Evolutionary conservation across 352 stramenopile genomes (phyloP), one percentile per base, ranked within the genome.

Genomic region (Phytophthora fragariaefolia): DNA sequence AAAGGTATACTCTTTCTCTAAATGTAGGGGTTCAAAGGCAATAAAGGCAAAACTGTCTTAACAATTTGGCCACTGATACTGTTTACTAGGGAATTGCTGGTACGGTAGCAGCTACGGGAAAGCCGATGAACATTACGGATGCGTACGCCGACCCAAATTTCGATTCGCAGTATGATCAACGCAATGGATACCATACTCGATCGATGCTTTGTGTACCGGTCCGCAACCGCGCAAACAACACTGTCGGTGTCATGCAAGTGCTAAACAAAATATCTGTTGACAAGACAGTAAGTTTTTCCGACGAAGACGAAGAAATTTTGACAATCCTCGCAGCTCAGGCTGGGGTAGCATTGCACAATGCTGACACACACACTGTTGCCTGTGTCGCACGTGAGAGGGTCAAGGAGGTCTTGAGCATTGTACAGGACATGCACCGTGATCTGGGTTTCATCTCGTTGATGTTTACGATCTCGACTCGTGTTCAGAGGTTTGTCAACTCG

Each of bases 71-170:
- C 17, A 4, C 48, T 42, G 32, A 30, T 57, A 32, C 32, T 54
- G 24, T 42, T 34, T 34, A 42, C 22, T 61, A 96, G 78, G 94
- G 94, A 13, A 92, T 98, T 47, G 91, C 92, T 23, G 95, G 95
- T 5, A 91, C 80, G 4, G 92, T 97, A 15, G 91, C 93, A 0
- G 73, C 77, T 17, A 97, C 79, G 0, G 86, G 87, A 32, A 85
- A 93, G 51, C 59, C 82, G 1, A 80, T 97, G 55, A 97, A 98
- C 71, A 97, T 98, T 50, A 73, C 66, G 6, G 91, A 99, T 65
- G 96, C 94, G 1, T 98, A 98, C 66, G 66, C 92, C n/a, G 94
- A 98, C 57, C 69, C 85, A 1, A 91, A 92, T 53, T 99, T 99
- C 66, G 93, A 98, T 61, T 81, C 79, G 49, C 81, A 96, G 27